phyloP scores from a whole-genome alignment of 306 rosid species.

The Gastrolobium villosum region DNA sequence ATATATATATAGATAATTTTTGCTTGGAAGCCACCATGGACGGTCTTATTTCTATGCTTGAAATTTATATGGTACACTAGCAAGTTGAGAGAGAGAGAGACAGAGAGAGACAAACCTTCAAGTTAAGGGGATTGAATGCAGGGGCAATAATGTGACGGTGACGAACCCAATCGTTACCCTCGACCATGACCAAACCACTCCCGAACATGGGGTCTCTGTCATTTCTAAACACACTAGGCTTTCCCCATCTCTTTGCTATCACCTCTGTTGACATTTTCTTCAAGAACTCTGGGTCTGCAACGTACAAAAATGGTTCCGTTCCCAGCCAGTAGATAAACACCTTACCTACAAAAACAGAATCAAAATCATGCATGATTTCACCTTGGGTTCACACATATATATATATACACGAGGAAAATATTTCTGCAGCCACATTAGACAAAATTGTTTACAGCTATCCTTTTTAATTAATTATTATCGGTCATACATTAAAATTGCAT shows the following conservation, averaged over 20 bases:
- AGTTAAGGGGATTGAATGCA: slow-evolving; percentile 68
- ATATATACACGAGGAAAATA: no score
- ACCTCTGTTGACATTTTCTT: slow-evolving; percentile 73
- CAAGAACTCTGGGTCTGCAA: slow-evolving; percentile 77
- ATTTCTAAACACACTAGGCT: slow-evolving; percentile 70
- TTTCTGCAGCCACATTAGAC: no score
- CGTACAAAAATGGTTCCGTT: slow-evolving; percentile 81
- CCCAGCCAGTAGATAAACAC: slow-evolving; percentile 84
- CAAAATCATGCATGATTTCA: not conserved
- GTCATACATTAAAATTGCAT: no score
- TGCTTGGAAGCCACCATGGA: not conserved
- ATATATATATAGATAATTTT: slow-evolving; percentile 9
- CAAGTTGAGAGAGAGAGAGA: not conserved
- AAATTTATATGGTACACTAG: not conserved
- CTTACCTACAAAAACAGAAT: slow-evolving; percentile 61
- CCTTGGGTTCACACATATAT: no score
- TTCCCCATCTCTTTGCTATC: slow-evolving; percentile 79
- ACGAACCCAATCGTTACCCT: slow-evolving; percentile 79
- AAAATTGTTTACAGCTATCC: no score
- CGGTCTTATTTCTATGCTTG: no score
- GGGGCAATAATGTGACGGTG: slow-evolving; percentile 79
- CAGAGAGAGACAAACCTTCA: slow-evolving; percentile 61
- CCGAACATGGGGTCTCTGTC: slow-evolving; percentile 88
- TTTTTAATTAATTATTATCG: no score
- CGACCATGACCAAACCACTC: slow-evolving; percentile 74